Evolutionary conservation across 2,329 filamentous ascomycete genomes (phyloP).

Genomic region (Xylogone sp.): DNA sequence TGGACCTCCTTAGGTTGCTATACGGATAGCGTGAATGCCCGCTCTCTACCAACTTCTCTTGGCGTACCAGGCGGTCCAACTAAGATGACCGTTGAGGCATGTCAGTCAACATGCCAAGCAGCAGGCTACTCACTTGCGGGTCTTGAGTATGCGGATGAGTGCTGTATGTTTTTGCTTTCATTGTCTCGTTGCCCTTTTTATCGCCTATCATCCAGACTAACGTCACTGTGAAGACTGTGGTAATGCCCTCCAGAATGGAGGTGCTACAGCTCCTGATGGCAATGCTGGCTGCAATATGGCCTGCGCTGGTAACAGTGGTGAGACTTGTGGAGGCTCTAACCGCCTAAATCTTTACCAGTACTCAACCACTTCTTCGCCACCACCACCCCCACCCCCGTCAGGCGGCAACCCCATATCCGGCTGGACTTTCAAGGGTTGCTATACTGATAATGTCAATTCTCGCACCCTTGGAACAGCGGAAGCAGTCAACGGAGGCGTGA

Average conservation of each 20-base stretch:
- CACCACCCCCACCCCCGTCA: constrained; percentile 8
- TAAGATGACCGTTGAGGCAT: not conserved
- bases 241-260: constrained; percentile 1
- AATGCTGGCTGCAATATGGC: constrained; percentile 1
- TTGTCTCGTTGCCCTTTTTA: not conserved
- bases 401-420: not conserved
- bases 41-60: not conserved
- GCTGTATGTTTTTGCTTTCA: constrained; percentile 3
- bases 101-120: constrained; percentile 1
- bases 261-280: not conserved
- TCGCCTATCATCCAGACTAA: constrained; percentile 2
- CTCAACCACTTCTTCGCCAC: not conserved
- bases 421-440: not conserved
- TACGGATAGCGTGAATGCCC: constrained; percentile 2
- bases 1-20: not conserved
- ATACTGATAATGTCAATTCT: not conserved
- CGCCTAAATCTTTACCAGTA: not conserved
- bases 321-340: not conserved
- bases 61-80: not conserved
- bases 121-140: constrained; percentile 5
- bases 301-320: not conserved
- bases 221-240: constrained; percentile 2
- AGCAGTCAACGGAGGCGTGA: constrained; percentile 3
- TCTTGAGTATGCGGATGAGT: constrained; percentile 3
- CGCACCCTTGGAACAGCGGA: no score